Evolutionary conservation across 2,329 filamentous ascomycete genomes (phyloP).

Genomic region (Phialocephala subalpina): DNA sequence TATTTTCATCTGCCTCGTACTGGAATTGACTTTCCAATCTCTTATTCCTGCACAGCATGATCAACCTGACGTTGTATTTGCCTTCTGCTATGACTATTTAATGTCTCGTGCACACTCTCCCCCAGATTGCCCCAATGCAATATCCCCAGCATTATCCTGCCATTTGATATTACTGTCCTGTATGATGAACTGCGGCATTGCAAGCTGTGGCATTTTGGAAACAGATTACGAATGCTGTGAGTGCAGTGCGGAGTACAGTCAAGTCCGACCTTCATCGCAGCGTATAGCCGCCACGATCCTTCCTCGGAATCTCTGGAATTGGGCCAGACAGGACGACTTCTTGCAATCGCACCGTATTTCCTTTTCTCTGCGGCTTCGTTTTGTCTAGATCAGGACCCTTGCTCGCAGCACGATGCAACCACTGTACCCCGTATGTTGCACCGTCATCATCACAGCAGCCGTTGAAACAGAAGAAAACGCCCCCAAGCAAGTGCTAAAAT

Average conservation of each 20-base stretch:
- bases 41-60: not conserved
- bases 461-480: not conserved
- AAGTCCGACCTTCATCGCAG: slow-evolving; percentile 13
- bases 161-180: not conserved
- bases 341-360: not conserved
- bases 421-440: not conserved
- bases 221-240: slow-evolving; percentile 3
- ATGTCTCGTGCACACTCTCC: slow-evolving; percentile 8
- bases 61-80: slow-evolving; percentile 11
- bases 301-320: slow-evolving; percentile 13
- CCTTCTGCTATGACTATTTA: slow-evolving; percentile 12
- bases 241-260: slow-evolving; percentile 11
- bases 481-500: not conserved
- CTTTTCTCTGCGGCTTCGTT: not conserved
- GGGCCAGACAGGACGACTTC: not conserved
- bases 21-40: slow-evolving; percentile 1
- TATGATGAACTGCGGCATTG: not conserved
- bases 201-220: not conserved
- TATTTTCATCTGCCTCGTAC: slow-evolving; percentile 6
- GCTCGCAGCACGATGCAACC: not conserved
- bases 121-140: not conserved
- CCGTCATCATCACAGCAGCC: not conserved
- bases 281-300: slow-evolving; percentile 24
- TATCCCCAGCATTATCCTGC: slow-evolving; percentile 5
- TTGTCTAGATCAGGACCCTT: not conserved